Evolutionary conservation across 371 early-diverging fungal genomes (phyloP), one percentile per base, ranked within the genome.

Genomic region (Rhizomucor pusillus): DNA sequence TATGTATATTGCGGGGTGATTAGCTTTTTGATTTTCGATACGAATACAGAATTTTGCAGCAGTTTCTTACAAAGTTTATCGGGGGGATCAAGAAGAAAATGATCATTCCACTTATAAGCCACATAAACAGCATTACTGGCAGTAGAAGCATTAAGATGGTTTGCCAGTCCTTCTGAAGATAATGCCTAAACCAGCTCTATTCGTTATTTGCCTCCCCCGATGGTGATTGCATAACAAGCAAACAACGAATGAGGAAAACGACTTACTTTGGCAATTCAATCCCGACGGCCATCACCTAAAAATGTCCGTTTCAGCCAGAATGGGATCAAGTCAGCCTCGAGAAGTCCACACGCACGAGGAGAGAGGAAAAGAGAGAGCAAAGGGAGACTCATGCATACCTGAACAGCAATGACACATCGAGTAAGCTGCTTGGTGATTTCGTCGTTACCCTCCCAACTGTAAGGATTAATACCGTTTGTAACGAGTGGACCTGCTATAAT

Each of bases 41-140:
- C 19, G 43, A 47, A 47, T 16, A 47, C 25, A 11, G 37, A 37
- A 37, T 37, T 29, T 29, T 24, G 6, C 11, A 36, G 20, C 20
- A 22, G 43, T 9, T 24, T 55, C 79, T 62, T 80, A 85, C 88
- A 67, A 77, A 87, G 41, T 69, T 66, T 22, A 92, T 44, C 6
- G 81, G 75, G 2, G 89, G 79, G 13, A 91, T 67, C 18, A 87
- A 44, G 9, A 56, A 66, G 71, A 85, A 87, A 36, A 94, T 80
- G 29, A 89, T 65, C 1, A 82, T 51, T 1, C 89, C 88, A n/a
- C 89, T 83, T 1, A 90, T 69, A 37, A 91, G 60, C 92, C 94
- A 98, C 91, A 91, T 94, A 36, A 81, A 63, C 1, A 86, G 40
- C 93, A 94, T 92, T 51, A 94, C 77, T 20, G 97, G 96, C 4